Base-by-base conservation (phyloP, 208 protist species). In the Leishmania guyanensis region DNA sequence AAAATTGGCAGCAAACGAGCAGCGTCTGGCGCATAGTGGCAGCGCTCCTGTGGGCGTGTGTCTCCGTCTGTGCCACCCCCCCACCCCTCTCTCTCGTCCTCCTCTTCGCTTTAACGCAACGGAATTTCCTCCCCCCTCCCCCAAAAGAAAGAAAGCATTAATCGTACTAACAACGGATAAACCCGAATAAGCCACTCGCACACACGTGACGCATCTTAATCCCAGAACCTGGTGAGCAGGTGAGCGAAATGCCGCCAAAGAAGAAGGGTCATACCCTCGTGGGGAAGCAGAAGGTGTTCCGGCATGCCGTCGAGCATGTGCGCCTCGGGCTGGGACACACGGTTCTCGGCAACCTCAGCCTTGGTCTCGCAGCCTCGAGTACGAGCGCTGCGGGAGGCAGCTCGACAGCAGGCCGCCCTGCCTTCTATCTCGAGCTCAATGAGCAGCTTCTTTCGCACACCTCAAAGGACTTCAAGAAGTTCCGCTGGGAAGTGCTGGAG, bases 281-380 rank as follows among this genome's bases (percentile, higher is more conserved):
- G 20, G 93, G 93, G 70, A 87, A 84, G 74, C 85, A 94, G 62
- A 97, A 96, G 80, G 83, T 97, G 36, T 98, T 98, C 71, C 90
- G 91, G n/a, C 82, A 95, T 60, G 95, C 95, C 1, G 91, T 98
- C 10, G 90, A 98, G 87, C 86, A 96, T 70, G 95, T 98, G n/a
- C 93, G 94, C 64, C 87, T 98, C 16, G 92, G 95, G 22, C 86
- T 98, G 9, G 95, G 95, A 1, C 91, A 98, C 86, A 88, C 86
- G 64, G 90, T 96, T 17, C 84, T 98, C 12, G 93, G 95, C 46
- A 92, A 90, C 75, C 79, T 98, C n/a, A 88, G 84, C 33, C 85
- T 98, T 5, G 81, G 90, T 33, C 88, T 95, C 26, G 89, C 88
- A 29, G 90, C 81, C 5, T 90, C 88, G 0, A 60, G 53, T 51